phyloP scores from a whole-genome alignment of 2,329 filamentous ascomycete species.

The Fusarium udum region DNA sequence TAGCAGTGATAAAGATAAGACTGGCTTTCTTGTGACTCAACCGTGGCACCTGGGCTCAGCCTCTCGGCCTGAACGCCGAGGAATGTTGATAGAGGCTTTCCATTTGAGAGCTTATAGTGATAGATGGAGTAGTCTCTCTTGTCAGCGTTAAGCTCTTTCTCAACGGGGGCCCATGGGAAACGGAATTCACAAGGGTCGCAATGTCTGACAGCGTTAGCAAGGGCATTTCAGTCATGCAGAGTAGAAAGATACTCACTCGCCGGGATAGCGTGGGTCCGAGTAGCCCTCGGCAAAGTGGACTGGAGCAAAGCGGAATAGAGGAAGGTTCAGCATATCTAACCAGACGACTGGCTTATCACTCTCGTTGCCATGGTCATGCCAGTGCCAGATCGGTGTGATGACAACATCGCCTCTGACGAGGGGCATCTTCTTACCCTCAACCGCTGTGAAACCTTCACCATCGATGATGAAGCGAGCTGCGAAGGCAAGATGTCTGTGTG shows the following conservation, averaged over 20 bases:
- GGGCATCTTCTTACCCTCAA: slow-evolving; percentile 62
- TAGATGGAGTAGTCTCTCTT: slow-evolving; percentile 44
- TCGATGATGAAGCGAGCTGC: slow-evolving; percentile 68
- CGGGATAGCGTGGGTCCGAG: slow-evolving; percentile 58
- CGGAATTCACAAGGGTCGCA: slow-evolving; percentile 53
- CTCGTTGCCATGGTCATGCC: slow-evolving; percentile 69
- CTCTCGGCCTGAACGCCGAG: slow-evolving; percentile 61
- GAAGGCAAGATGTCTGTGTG: slow-evolving; percentile 65
- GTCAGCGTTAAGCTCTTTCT: slow-evolving; percentile 49
- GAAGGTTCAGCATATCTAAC: slow-evolving; percentile 66
- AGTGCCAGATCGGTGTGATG: slow-evolving; percentile 67
- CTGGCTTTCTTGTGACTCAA: slow-evolving; percentile 54
- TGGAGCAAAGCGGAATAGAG: slow-evolving; percentile 59
- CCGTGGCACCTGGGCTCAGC: slow-evolving; percentile 49
- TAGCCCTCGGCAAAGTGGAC: slow-evolving; percentile 66
- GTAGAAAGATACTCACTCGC: slow-evolving; percentile 43
- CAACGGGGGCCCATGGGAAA: slow-evolving; percentile 57
- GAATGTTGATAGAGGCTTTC: slow-evolving; percentile 52
- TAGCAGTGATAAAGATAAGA: slow-evolving; percentile 65
- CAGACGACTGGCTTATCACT: slow-evolving; percentile 64
- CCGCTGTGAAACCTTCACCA: slow-evolving; percentile 65
- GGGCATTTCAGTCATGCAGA: accelerated
- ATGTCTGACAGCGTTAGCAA: slow-evolving; percentile 15
- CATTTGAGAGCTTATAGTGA: slow-evolving; percentile 49
- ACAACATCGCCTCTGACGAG: slow-evolving; percentile 65